Percentiles rank a stretch among this genome's conserved stretches.
phyloP scores from a whole-genome alignment of 441 rosid species.

The Macaranga tanarius region DNA sequence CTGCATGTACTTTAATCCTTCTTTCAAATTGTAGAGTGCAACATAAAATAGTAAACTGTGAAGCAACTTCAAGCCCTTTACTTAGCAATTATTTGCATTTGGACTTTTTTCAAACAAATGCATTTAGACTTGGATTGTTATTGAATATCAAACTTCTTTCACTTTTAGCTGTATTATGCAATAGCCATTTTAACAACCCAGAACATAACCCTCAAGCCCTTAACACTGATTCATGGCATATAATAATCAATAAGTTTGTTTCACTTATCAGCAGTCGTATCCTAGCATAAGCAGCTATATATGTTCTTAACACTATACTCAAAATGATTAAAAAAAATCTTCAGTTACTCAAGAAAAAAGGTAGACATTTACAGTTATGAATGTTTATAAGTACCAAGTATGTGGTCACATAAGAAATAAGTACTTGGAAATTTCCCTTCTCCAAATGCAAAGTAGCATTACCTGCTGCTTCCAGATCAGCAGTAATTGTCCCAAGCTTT shows the following conservation, averaged over 20 bases:
- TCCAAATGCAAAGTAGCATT: conserved; percentile 35
- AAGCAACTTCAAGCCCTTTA: background rate
- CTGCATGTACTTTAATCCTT: background rate
- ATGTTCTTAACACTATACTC: background rate
- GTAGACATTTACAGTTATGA: background rate
- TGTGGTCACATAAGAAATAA: conserved; percentile 1
- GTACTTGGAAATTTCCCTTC: conserved; percentile 8
- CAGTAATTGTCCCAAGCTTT: conserved; percentile 92
- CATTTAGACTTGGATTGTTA: background rate
- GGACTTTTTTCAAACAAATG: too few species aligned
- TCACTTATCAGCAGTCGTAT: background rate
- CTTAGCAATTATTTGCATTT: background rate
- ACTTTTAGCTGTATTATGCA: background rate
- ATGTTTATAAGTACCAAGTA: background rate
- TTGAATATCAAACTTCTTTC: background rate
- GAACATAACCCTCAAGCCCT: background rate
- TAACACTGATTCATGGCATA: background rate
- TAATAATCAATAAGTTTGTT: background rate
- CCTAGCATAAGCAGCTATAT: background rate
- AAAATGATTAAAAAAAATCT: background rate
- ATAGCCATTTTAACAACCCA: background rate
- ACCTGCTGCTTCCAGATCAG: conserved; percentile 98
- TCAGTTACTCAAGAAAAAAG: background rate
- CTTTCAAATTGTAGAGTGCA: background rate
- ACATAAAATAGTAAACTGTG: background rate